Evolutionary conservation across 2,329 filamentous ascomycete genomes (phyloP), one percentile per base, ranked within the genome.

Genomic region (Aspergillus niger): DNA sequence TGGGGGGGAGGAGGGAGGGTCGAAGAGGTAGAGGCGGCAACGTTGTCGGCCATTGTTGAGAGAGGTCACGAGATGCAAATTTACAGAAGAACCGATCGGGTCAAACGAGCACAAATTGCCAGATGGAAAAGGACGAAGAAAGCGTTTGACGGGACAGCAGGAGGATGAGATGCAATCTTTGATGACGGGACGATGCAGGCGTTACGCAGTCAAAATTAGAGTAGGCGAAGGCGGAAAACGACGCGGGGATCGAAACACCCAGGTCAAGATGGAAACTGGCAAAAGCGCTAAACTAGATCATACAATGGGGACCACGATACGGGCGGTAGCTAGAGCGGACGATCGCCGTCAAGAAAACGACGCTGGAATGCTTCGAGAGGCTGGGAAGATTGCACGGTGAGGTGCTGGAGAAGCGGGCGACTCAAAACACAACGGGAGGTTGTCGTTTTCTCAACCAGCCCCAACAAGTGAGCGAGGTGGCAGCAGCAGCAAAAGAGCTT

Each of bases 1-100:
- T 90, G 87, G 58, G 89, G 85, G 65, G 88, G 87, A 63, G 86
- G 86, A 55, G 90, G 88, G 68, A 92, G 86, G 77, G 89, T 86
- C 64, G 86, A 81, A 68, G 85, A 78, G 70, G 83, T 80, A 65
- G 88, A 77, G 68, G 87, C 80, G 76, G 87, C 81, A 74, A 86
- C 84, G 80, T 85, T 86, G 74, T 97, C 91, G 80, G 91, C 88
- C 92, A 97, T 96, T 75, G 79, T 80, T 78, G 61, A 69, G 66
- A 59, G 62, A 59, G 62, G 60, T 62, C 61, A 63, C 61, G 63
- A 58, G 58, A 41, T 64, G 61, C 58, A 55, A 36, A 62, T 65
- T 64, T 64, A 60, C 57, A 71, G 59, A 50, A 61, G 65, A 65
- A 62, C 53, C 63, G 60, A 65, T 65, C 58, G 60, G 59, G 60